phyloP scores from a whole-genome alignment of 2,329 filamentous ascomycete species.

The Allantophomopsis lycopodina region DNA sequence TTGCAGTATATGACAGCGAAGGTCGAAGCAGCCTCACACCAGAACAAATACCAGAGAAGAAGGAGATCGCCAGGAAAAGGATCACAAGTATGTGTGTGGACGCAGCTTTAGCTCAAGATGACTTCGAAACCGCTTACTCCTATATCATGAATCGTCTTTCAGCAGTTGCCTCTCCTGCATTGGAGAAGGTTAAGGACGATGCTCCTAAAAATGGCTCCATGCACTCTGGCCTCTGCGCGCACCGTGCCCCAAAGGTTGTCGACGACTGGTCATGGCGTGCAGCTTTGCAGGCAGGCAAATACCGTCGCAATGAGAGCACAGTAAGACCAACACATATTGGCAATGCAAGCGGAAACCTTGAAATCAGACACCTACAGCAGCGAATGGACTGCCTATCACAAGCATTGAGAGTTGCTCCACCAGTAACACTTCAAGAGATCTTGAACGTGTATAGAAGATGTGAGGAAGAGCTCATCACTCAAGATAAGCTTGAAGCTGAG shows the following conservation, averaged over 20 bases:
- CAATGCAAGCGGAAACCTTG: constrained; percentile 41
- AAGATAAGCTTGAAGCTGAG: constrained; percentile 51
- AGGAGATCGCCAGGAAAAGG: constrained; percentile 39
- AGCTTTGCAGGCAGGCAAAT: constrained; percentile 65
- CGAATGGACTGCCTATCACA: constrained; percentile 68
- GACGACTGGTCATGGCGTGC: constrained; percentile 70
- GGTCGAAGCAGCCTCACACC: constrained; percentile 3
- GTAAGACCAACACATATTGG: constrained; percentile 44
- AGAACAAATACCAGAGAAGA: constrained; percentile 14
- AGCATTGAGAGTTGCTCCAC: constrained; percentile 60
- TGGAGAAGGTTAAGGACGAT: constrained; percentile 3
- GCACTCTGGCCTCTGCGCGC: constrained; percentile 10
- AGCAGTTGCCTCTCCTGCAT: constrained; percentile 17
- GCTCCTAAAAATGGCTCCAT: constrained; percentile 8
- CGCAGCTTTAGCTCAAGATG: constrained; percentile 61
- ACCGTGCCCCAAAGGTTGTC: constrained; percentile 11
- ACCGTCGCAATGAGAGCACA: constrained; percentile 41
- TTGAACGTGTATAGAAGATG: constrained; percentile 62
- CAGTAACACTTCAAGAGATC: constrained; percentile 58
- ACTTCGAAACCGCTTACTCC: constrained; percentile 77
- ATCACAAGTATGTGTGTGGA: constrained; percentile 73
- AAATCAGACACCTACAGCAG: constrained; percentile 64
- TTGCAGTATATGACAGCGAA: constrained; percentile 18
- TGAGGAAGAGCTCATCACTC: constrained; percentile 60
- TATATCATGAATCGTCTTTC: constrained; percentile 62